Evolutionary conservation across 371 early-diverging fungal species (phyloP).

Genomic region (Apophysomyces ossiformis): DNA sequence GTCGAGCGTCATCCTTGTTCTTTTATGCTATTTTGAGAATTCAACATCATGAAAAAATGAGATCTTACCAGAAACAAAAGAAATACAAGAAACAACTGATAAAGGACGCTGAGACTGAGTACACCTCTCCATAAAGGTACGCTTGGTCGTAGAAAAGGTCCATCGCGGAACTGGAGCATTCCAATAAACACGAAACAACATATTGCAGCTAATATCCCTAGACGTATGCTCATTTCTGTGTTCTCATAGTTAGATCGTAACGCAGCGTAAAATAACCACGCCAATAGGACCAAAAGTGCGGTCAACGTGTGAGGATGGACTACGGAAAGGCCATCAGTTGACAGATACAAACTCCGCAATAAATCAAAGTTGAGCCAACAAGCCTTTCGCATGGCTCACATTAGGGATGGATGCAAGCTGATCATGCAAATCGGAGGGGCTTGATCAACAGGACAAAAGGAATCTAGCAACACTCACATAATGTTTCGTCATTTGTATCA

Average conservation of each 20-base stretch:
- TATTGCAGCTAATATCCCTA: conserved; percentile 74
- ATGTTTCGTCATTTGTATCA: conserved; percentile 4
- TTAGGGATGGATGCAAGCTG: not conserved
- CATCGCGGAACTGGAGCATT: conserved; percentile 88
- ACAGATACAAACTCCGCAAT: conserved; percentile 8
- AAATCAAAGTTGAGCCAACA: conserved; percentile 6
- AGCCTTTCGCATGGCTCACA: not conserved
- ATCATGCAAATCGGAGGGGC: not conserved
- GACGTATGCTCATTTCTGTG: conserved; percentile 65
- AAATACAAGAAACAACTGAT: conserved; percentile 87
- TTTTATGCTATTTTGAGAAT: conserved; percentile 26
- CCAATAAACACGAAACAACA: conserved; percentile 83
- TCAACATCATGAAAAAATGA: too few relatives aligned
- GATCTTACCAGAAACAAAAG: conserved; percentile 84
- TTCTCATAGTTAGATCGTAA: conserved; percentile 56
- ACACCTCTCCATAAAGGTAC: conserved; percentile 94
- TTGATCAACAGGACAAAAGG: not conserved
- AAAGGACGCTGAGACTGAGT: conserved; percentile 81
- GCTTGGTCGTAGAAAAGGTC: conserved; percentile 94
- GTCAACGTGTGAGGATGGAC: conserved; percentile 61
- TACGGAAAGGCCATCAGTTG: conserved; percentile 15
- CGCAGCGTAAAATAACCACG: conserved; percentile 61
- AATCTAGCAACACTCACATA: not conserved
- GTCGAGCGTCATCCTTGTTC: conserved; percentile 86
- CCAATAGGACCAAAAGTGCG: conserved; percentile 52